Conservation (phyloP, 176 grass and related monocot species). For the Bromus sterilis region DNA sequence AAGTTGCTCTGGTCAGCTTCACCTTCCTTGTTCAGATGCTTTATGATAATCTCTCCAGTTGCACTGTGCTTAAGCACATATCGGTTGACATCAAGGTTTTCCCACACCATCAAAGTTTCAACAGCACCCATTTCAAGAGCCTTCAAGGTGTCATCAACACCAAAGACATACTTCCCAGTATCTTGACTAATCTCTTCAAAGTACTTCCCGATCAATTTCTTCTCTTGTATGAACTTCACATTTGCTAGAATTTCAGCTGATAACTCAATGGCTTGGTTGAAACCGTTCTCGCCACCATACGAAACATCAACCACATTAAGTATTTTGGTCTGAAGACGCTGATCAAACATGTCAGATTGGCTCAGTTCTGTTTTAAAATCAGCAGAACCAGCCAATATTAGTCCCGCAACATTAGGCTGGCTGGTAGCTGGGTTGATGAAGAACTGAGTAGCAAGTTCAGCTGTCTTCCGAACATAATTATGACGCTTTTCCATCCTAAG, state of each 20-base stretch:
- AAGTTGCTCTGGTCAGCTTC: constrained; percentile 63
- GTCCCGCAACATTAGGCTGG: constrained; percentile 66
- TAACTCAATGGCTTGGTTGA: constrained; percentile 74
- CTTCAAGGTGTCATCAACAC: constrained; percentile 71
- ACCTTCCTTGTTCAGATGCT: constrained; percentile 66
- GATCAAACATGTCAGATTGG: constrained; percentile 85
- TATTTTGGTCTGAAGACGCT: constrained; percentile 62
- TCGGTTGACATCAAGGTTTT: constrained; percentile 74
- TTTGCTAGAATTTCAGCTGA: constrained; percentile 70
- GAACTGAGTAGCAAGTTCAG: constrained; percentile 71
- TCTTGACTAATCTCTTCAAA: constrained; percentile 85
- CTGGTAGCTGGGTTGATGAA: constrained; percentile 77
- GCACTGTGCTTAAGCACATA: constrained; percentile 61
- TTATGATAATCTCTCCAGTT: constrained; percentile 41
- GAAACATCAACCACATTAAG: constrained; percentile 80
- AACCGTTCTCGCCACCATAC: constrained; percentile 68
- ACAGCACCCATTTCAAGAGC: constrained; percentile 75
- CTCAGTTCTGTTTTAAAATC: constrained; percentile 78
- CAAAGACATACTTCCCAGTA: constrained; percentile 71
- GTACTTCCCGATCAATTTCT: constrained; percentile 75
- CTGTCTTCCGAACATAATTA: constrained; percentile 76
- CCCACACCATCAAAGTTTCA: constrained; percentile 74
- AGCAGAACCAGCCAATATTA: constrained; percentile 75
- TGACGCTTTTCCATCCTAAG: constrained; percentile 74
- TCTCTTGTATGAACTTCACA: constrained; percentile 81